Conservation (phyloP, 768 basidiomycete genomes). For the Mycena filopes region DNA sequence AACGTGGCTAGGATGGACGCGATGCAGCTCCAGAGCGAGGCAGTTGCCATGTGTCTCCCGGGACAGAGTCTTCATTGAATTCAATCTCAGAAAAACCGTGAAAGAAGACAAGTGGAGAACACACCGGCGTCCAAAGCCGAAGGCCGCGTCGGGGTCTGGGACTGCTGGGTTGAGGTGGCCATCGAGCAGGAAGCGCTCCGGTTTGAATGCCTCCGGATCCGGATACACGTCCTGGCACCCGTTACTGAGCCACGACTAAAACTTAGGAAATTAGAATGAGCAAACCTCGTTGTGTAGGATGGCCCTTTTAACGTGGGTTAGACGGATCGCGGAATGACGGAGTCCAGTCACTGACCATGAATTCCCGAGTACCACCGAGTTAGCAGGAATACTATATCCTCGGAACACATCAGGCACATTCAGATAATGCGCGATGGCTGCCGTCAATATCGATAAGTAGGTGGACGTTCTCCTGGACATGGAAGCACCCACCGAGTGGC, state of each 20-base stretch:
- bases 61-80: constrained; percentile 31
- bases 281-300: constrained; percentile 27
- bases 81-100: too few species aligned
- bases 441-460: too few species aligned
- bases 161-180: constrained; percentile 33
- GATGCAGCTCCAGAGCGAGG: constrained; percentile 39
- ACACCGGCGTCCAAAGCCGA: constrained; percentile 42
- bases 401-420: constrained; percentile 46
- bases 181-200: constrained; percentile 48
- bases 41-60: constrained; percentile 37
- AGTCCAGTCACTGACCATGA: constrained; percentile 32
- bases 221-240: constrained; percentile 44
- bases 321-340: too few species aligned
- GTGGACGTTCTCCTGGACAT: too few species aligned
- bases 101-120: neutral
- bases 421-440: constrained; percentile 26
- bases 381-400: constrained; percentile 48
- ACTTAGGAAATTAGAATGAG: too few species aligned
- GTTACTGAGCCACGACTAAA: too few species aligned
- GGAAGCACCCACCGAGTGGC: constrained; percentile 11
- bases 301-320: constrained; percentile 3
- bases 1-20: constrained; percentile 40
- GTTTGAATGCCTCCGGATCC: constrained; percentile 48
- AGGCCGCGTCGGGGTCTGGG: constrained; percentile 24
- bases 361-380: constrained; percentile 40